These are phyloP conservation scores for Phytophthora pluvialis DNA, from an alignment of 352 stramenopile genomes.

Conservation along the genomic window DNA sequence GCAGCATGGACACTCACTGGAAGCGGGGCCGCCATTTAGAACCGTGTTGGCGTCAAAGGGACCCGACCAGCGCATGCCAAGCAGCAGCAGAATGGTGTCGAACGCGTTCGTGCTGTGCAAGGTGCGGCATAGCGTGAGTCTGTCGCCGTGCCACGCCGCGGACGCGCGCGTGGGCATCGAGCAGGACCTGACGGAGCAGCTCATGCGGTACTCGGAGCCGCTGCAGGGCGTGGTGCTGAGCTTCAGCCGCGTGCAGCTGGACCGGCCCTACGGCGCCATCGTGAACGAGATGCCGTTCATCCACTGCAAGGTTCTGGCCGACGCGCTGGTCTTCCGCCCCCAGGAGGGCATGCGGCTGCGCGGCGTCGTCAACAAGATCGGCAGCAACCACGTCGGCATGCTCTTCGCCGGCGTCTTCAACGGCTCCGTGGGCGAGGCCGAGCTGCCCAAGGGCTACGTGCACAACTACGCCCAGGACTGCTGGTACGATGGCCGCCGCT, in stretches of 20 bases:
- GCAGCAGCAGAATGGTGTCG: constrained; percentile 26
- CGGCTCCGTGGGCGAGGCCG: constrained; percentile 72
- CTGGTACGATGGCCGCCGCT: constrained; percentile 49
- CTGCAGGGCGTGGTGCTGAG: constrained; percentile 76
- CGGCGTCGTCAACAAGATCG: constrained; percentile 84
- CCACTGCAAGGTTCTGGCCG: constrained; percentile 75
- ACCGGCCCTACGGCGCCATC: constrained; percentile 63
- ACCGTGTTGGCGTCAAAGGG: constrained; percentile 15
- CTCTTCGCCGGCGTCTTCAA: constrained; percentile 87
- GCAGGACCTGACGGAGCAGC: constrained; percentile 71
- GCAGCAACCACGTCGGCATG: constrained; percentile 87
- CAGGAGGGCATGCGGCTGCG: constrained; percentile 67
- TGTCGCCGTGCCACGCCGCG: constrained; percentile 75
- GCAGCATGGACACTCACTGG: constrained; percentile 25
- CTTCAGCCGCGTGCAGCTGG: constrained; percentile 73
- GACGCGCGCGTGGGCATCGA: constrained; percentile 75
- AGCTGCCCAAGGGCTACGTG: constrained; percentile 78
- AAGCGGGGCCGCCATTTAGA: constrained; percentile 33
- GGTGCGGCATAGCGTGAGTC: constrained; percentile 72
- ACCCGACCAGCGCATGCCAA: background rate
- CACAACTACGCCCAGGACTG: constrained; percentile 83
- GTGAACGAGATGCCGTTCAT: constrained; percentile 89
- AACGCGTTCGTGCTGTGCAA: constrained; percentile 69
- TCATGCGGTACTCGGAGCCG: constrained; percentile 85
- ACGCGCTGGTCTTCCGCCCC: constrained; percentile 80